These are phyloP conservation scores for Globisporangium splendens DNA, from an alignment of 352 stramenopile genomes.

Conservation along the genomic window DNA sequence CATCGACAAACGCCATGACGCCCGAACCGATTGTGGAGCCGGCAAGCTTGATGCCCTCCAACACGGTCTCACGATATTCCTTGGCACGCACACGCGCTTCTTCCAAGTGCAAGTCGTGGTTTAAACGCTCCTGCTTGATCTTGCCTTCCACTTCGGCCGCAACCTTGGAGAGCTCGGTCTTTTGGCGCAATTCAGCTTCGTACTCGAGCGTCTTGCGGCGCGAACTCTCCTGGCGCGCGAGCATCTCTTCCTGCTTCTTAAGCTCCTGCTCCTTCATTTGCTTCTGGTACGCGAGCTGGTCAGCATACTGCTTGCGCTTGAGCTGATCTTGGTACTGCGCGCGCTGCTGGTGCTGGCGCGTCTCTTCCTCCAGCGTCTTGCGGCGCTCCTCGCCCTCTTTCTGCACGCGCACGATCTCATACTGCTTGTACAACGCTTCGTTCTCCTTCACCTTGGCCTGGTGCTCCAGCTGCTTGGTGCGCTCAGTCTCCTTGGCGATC, in stretches of 20 bases:
- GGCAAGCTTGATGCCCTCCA: constrained; percentile 95
- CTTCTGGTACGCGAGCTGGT: constrained; percentile 96
- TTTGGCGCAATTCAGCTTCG: constrained; percentile 93
- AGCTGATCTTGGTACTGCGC: constrained; percentile 98
- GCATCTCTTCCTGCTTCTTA: constrained; percentile 98
- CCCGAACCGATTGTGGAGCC: constrained; percentile 92
- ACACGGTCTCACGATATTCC: constrained; percentile 91
- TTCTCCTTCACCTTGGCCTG: constrained; percentile 91
- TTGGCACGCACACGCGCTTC: constrained; percentile 92
- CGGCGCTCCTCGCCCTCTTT: constrained; percentile 95
- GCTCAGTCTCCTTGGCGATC: constrained; percentile 94
- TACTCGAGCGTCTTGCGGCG: constrained; percentile 97
- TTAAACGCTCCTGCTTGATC: constrained; percentile 97
- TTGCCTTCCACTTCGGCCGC: constrained; percentile 93
- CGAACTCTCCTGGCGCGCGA: constrained; percentile 94
- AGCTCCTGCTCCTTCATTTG: constrained; percentile 95
- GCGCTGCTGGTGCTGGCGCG: constrained; percentile 95
- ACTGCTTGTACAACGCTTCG: constrained; percentile 91
- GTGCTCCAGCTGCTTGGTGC: constrained; percentile 93
- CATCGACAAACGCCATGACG: constrained; percentile 91
- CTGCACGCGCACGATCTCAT: constrained; percentile 93
- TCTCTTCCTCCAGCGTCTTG: constrained; percentile 97
- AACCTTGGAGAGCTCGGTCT: constrained; percentile 95
- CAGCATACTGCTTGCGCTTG: constrained; percentile 97
- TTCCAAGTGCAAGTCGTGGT: constrained; percentile 97